Percentiles rank a stretch among this genome's conserved stretches.
Conservation (phyloP, 1,284 basidiomycete genomes). For the Ceratobasidium sp. region DNA sequence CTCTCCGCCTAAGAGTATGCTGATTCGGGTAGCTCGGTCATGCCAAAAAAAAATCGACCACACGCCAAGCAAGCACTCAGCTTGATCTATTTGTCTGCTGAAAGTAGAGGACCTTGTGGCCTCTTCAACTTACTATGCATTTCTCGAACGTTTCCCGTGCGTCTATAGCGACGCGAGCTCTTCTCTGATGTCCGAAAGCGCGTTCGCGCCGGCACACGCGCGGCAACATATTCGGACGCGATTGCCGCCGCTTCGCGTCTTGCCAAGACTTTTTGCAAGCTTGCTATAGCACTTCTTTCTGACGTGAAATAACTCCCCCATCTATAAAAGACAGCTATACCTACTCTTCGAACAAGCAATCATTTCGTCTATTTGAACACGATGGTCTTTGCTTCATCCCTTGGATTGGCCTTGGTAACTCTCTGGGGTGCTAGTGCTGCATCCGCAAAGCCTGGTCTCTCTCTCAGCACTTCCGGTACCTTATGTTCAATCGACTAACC, state of each 20-base stretch:
- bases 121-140: neutral
- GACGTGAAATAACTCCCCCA: too few species aligned
- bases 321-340: neutral
- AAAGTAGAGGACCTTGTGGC: constrained; percentile 15
- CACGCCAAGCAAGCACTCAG: neutral
- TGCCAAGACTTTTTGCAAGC: constrained; percentile 12
- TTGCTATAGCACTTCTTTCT: neutral
- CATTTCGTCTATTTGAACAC: neutral
- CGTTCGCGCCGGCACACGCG: neutral
- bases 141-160: neutral
- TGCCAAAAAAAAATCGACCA: neutral
- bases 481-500: neutral
- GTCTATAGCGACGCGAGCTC: neutral
- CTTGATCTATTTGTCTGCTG: neutral
- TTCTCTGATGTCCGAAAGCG: neutral
- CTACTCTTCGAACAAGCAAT: neutral
- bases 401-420: constrained; percentile 20
- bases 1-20: neutral
- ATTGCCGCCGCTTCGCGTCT: constrained; percentile 9
- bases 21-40: constrained; percentile 16
- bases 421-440: constrained; percentile 2
- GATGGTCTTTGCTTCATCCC: constrained; percentile 19
- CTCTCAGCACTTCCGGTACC: constrained; percentile 31
- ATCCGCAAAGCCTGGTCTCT: constrained; percentile 14
- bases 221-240: neutral